Conservation (phyloP, 2,329 filamentous ascomycete genomes). For the Pestalotiopsis sp. region DNA sequence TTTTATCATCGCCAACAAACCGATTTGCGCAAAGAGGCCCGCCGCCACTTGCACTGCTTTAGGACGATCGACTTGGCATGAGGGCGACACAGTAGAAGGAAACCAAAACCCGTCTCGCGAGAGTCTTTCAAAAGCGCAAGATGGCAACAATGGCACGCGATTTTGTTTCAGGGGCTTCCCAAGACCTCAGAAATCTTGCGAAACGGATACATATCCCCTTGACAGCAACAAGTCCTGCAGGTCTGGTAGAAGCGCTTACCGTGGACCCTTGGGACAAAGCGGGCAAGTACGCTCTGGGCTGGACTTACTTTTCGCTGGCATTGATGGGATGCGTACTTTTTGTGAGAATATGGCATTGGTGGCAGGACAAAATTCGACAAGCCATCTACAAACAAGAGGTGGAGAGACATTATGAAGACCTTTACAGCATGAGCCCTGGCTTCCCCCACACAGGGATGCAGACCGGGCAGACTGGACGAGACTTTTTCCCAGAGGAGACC, state of each 20-base stretch:
- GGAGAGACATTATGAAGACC: slow-evolving; percentile 60
- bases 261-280: slow-evolving; percentile 80
- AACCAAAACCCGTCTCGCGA: background rate
- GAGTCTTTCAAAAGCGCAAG: background rate
- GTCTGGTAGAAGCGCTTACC: slow-evolving; percentile 61
- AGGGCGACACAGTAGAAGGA: background rate
- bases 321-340: slow-evolving; percentile 67
- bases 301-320: slow-evolving; percentile 83
- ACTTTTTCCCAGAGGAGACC: slow-evolving; percentile 73
- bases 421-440: slow-evolving; percentile 52
- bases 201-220: slow-evolving; percentile 62
- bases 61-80: background rate
- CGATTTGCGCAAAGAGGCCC: background rate
- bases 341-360: slow-evolving; percentile 81
- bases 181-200: slow-evolving; percentile 38
- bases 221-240: slow-evolving; percentile 59
- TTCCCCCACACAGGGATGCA: slow-evolving; percentile 45
- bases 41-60: background rate
- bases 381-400: slow-evolving; percentile 85
- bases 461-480: slow-evolving; percentile 57
- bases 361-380: slow-evolving; percentile 90
- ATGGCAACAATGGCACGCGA: slow-evolving; percentile 27
- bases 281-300: slow-evolving; percentile 83
- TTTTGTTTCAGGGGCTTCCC: slow-evolving; percentile 34
- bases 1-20: background rate